Conservation (phyloP, 768 basidiomycete genomes). For the Phylloporus scabripes region DNA sequence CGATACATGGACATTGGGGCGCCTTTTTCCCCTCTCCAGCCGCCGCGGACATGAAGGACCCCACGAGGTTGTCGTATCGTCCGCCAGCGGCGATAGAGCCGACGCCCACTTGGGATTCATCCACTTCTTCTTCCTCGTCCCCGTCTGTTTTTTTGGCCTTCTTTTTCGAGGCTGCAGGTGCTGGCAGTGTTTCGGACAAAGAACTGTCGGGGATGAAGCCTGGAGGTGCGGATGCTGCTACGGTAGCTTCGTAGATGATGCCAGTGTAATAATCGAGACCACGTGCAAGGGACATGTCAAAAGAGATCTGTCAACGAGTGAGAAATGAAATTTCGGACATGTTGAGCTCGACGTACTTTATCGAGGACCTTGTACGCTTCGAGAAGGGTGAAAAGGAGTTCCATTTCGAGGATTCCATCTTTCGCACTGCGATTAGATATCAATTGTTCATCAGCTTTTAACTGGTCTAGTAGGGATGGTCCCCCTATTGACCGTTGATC, state of each 20-base stretch:
- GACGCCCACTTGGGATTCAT: constrained; percentile 90
- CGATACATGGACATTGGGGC: constrained; percentile 76
- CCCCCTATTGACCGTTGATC: constrained; percentile 48
- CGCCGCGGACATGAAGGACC: constrained; percentile 82
- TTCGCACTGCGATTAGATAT: constrained; percentile 70
- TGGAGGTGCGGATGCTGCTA: constrained; percentile 91
- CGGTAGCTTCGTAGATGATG: constrained; percentile 94
- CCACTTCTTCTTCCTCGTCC: constrained; percentile 76
- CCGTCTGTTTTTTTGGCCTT: constrained; percentile 33
- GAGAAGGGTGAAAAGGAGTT: constrained; percentile 74
- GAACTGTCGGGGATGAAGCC: constrained; percentile 57
- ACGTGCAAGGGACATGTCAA: constrained; percentile 95
- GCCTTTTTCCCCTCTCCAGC: constrained; percentile 69
- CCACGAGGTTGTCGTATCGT: constrained; percentile 92
- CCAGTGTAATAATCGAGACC: constrained; percentile 99
- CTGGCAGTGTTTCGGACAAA: constrained; percentile 24
- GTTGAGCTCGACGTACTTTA: constrained; percentile 45
- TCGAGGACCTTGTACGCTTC: constrained; percentile 72
- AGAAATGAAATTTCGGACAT: neutral
- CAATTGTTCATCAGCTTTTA: constrained; percentile 59
- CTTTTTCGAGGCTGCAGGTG: constrained; percentile 28
- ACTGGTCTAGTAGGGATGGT: constrained; percentile 63
- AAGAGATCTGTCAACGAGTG: constrained; percentile 63
- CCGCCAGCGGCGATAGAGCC: constrained; percentile 99
- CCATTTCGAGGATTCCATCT: constrained; percentile 84